Conservation (phyloP, 805 yeast species). For the Komagataella populi region DNA sequence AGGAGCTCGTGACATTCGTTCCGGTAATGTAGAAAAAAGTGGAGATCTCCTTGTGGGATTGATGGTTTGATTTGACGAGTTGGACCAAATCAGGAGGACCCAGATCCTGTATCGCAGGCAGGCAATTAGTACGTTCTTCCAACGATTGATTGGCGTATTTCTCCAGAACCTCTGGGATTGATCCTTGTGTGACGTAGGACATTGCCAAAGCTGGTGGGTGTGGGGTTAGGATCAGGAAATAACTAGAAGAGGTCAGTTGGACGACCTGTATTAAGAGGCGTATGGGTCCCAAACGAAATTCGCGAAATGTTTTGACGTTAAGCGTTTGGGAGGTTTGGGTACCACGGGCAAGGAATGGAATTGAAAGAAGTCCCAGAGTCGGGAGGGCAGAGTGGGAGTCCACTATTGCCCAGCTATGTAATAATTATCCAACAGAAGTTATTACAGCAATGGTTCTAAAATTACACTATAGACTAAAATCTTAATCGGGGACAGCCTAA, state of each 20-base stretch:
- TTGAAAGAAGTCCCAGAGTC: background rate
- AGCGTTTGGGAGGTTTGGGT: background rate
- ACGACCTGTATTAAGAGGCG: background rate
- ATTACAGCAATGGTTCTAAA: background rate
- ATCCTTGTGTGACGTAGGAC: conserved; percentile 37
- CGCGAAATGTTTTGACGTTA: background rate
- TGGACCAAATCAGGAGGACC: conserved; percentile 63
- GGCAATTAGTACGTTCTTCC: conserved; percentile 47
- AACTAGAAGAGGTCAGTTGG: background rate
- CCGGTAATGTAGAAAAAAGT: conserved; percentile 69
- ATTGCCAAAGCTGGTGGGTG: conserved; percentile 6
- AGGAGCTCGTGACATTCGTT: conserved; percentile 60
- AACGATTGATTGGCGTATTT: conserved; percentile 32
- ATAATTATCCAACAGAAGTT: background rate
- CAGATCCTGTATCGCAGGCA: conserved; percentile 45
- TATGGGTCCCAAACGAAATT: background rate
- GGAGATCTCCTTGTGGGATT: conserved; percentile 41
- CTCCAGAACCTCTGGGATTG: conserved; percentile 56
- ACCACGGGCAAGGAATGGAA: no score
- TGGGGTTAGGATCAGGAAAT: background rate
- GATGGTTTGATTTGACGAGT: conserved; percentile 23
- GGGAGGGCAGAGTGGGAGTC: background rate
- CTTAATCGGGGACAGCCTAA: background rate
- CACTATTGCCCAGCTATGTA: background rate
- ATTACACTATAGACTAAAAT: background rate